Evolutionary conservation across 495 filamentous ascomycete genomes (phyloP), one percentile per base, ranked within the genome.

Genomic region (Venustampulla echinocandica): DNA sequence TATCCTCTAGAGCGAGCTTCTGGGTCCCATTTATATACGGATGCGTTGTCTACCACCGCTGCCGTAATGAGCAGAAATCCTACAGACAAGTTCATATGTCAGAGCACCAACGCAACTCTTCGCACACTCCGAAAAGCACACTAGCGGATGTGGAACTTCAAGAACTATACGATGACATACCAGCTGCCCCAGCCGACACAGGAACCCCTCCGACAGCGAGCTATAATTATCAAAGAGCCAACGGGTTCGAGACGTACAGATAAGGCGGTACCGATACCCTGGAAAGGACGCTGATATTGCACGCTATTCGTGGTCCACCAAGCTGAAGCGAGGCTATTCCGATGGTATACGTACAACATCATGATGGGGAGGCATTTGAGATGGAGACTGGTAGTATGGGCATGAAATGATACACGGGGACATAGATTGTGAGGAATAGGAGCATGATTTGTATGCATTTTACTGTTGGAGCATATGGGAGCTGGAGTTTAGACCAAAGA

Each of bases 1-100:
- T 19, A 36, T 18, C 11, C 21, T 36, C 14, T 49, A 66, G 61
- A 19, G 10, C 58, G 3, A 43, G 48, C 19, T 61, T 59, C 53
- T 25, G 56, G 20, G 57, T 57, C 30, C 56, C 58, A 18, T 54
- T 69, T 15, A 54, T 63, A 36, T 67, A 66, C 44, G 60, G 52
- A 3, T 54, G 52, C n/a, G 44, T 62, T 15, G 60, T 66, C 28
- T 60, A 57, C 47, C 61, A 64, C 50, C 61, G 57, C 14, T 39
- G 49, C 23, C 63, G 64, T 34, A 53, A 37, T 4, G 22, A 42
- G 22, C 28, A 43, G 20, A 51, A 47, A 43, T 50, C 38, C 11
- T 58, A 58, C 37, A 25, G 28, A n/a, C 44, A 48, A 17, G 44
- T 52, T 19, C 35, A 46, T 21, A 5, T 14, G 4, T 37, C 47